Conservation (phyloP, 768 basidiomycete species). For the Amanita jacksonii region DNA sequence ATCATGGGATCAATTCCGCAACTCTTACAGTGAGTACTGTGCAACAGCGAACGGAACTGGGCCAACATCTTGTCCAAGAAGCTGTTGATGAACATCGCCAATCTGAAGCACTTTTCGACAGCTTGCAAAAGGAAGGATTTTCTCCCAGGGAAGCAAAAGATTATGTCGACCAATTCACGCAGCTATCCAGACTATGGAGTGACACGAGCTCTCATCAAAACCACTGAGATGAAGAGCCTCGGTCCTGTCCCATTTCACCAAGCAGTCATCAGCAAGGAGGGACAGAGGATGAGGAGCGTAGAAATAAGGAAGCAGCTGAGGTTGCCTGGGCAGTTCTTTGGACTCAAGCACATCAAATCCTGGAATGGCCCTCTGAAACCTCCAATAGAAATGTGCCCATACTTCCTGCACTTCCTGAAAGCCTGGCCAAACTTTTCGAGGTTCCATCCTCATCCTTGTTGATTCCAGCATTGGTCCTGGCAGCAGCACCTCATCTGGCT, state of each 20-base stretch:
- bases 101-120: not conserved
- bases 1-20: not conserved
- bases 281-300: too few species aligned
- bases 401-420: too few species aligned
- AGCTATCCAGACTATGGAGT: not conserved
- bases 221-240: not conserved
- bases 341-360: too few species aligned
- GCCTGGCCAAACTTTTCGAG: not conserved
- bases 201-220: too few species aligned
- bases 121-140: too few species aligned
- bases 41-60: not conserved
- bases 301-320: too few species aligned
- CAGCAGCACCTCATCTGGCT: slow-evolving; percentile 12
- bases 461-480: slow-evolving; percentile 6
- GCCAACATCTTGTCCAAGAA: not conserved
- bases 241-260: not conserved
- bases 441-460: not conserved
- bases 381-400: not conserved
- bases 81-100: not conserved
- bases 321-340: too few species aligned
- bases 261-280: not conserved
- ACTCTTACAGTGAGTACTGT: not conserved
- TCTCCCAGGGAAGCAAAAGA: too few species aligned
- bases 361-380: not conserved
- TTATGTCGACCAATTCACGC: not conserved